A percentile compares a stretch with the other conserved stretches of the same genome.
Conservation (phyloP, 1,139 yeast species). For the Dujonia santamariae region DNA sequence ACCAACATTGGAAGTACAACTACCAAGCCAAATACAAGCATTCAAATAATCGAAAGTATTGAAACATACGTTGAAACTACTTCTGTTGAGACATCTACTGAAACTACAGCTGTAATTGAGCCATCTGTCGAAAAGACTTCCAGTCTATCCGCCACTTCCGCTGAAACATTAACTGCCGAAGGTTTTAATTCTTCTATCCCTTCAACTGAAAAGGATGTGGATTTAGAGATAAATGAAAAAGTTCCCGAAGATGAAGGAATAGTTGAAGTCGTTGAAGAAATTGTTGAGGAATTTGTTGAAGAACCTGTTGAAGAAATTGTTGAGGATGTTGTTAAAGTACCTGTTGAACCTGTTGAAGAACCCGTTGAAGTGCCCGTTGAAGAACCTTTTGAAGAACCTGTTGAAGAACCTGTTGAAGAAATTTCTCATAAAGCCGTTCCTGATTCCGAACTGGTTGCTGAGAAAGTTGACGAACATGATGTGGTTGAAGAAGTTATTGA, state of each 20-base stretch:
- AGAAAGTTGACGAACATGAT: no score
- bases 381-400: constrained; percentile 3
- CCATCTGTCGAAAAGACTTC: no score
- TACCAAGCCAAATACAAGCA: neutral
- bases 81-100: neutral
- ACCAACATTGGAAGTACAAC: neutral
- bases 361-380: constrained; percentile 6
- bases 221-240: neutral
- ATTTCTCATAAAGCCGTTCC: no score
- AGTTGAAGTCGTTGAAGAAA: neutral
- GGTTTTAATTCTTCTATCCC: neutral
- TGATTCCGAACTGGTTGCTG: no score
- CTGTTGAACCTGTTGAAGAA: constrained; percentile 5
- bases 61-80: neutral
- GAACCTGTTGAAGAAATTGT: constrained; percentile 7
- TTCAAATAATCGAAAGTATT: neutral
- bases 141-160: no score
- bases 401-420: constrained; percentile 6
- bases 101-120: neutral
- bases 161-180: no score
- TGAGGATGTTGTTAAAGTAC: constrained; percentile 5
- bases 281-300: constrained; percentile 6
- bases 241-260: neutral
- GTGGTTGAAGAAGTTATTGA: no score
- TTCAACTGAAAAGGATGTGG: neutral